Conservation (phyloP, 495 filamentous ascomycete species). For the Aspergillus campestris region DNA sequence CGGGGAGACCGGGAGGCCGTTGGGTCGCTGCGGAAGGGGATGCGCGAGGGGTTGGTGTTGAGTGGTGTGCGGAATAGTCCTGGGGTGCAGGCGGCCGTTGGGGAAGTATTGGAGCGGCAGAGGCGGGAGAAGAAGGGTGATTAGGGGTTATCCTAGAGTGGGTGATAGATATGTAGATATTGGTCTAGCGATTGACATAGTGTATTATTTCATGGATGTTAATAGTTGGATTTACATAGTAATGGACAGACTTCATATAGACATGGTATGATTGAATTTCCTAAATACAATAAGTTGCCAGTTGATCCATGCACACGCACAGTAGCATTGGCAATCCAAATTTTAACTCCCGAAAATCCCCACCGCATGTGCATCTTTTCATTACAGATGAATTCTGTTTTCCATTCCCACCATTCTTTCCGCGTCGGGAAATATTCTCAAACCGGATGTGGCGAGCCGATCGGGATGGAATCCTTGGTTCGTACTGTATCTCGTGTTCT, state of each 20-base stretch:
- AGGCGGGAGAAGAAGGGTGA: constrained; percentile 21
- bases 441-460: constrained; percentile 16
- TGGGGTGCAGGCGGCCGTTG: constrained; percentile 68
- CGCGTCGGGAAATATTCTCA: not conserved
- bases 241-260: too few relatives aligned
- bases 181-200: not conserved
- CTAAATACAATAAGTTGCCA: too few relatives aligned
- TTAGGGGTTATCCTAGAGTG: not conserved
- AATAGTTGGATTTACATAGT: not conserved
- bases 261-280: too few relatives aligned
- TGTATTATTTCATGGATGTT: not conserved
- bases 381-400: too few relatives aligned
- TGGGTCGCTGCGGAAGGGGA: constrained; percentile 49
- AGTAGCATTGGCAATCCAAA: not conserved
- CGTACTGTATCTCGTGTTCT: not conserved
- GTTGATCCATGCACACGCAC: too few relatives aligned
- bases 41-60: constrained; percentile 71
- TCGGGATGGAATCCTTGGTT: constrained; percentile 12
- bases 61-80: constrained; percentile 64
- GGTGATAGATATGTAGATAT: not conserved
- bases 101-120: constrained; percentile 49
- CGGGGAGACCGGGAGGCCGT: constrained; percentile 56
- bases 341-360: too few relatives aligned
- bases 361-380: too few relatives aligned
- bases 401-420: too few relatives aligned